Base-by-base conservation (phyloP, 306 rosid species). In the Fragaria ananassa region DNA sequence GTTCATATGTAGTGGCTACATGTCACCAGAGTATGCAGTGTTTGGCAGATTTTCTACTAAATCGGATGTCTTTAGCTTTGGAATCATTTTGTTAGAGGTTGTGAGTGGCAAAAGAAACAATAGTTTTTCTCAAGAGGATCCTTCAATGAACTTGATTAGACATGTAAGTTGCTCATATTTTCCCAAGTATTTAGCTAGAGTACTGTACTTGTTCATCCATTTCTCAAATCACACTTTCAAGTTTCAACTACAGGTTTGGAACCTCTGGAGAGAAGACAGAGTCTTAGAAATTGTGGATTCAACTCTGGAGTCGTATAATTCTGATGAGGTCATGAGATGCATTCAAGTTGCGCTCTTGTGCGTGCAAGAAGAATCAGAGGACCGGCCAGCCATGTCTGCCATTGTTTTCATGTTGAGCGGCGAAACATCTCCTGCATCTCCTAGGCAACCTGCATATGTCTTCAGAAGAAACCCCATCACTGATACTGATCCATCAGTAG, bases 341-440 rank as follows among this genome's bases (percentile, higher is more conserved):
- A 64, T 90, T 15, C 93, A 90, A 58, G 85, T 88, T 56, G 93
- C 90, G 15, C 88, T 92, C 35, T 76, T 88, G 37, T 90, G 97
- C 46, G 84, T 88, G 3, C 90, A 88, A 70, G 96, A 92, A 44
- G 66, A 84, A 53, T 82, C 88, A 15, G 49, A 5, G 10, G 91
- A 91, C 8, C 79, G 90, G 8, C 96, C 93, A 3, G 83, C 86
- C 68, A 92, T 88, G 96, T 76, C 89, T 17, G 21, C 74, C 3
- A 83, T 90, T 46, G 82, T 88, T 58, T 79, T 85, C 39, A 88
- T 92, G 96, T 65, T 92, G 80, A 80, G 79, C 1, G 87, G 63
- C 11, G 65, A 71, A 49, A 57, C 58, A 42, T 39, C 34, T 69
- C 75, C 39, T 19, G 29, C 60, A 41, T 56, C 39, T 44, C 65